phyloP scores from a whole-genome alignment of 257 asterid genomes.

The Solanum habrochaites region DNA sequence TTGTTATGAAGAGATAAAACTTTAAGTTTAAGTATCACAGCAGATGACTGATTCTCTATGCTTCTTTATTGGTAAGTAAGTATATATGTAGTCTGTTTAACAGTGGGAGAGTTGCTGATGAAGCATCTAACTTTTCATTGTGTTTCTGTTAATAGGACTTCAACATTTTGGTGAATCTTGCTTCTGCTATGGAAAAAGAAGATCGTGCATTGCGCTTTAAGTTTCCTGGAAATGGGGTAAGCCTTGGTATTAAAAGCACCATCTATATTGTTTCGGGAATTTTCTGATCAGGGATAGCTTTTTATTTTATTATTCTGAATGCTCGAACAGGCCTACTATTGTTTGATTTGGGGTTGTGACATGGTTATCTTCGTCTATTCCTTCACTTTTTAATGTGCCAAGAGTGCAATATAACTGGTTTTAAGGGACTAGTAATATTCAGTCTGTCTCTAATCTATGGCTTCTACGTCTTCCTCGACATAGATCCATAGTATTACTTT shows the following conservation, averaged over 20 bases:
- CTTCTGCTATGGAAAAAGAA: conserved; percentile 27
- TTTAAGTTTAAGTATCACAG: neutral
- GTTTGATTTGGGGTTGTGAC: neutral
- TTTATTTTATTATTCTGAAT: neutral
- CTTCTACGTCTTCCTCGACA: neutral
- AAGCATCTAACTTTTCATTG: neutral
- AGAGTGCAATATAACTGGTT: neutral
- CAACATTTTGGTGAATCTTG: conserved; percentile 24
- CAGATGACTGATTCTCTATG: neutral
- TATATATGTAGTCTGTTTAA: neutral
- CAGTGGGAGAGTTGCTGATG: neutral
- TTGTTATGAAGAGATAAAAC: neutral
- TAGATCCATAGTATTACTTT: neutral
- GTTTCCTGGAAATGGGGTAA: conserved; percentile 90
- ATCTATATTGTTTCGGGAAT: neutral
- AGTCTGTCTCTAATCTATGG: neutral
- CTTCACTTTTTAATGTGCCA: neutral
- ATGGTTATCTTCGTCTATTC: neutral
- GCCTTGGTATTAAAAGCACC: neutral
- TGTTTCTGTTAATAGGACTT: conserved; percentile 11
- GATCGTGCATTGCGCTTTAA: conserved; percentile 65
- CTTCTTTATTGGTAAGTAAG: neutral
- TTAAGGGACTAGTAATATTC: neutral
- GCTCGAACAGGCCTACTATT: neutral
- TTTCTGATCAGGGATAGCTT: neutral